Base-by-base conservation (phyloP, 2,329 filamentous ascomycete genomes). In the Westerdykella ornata region DNA sequence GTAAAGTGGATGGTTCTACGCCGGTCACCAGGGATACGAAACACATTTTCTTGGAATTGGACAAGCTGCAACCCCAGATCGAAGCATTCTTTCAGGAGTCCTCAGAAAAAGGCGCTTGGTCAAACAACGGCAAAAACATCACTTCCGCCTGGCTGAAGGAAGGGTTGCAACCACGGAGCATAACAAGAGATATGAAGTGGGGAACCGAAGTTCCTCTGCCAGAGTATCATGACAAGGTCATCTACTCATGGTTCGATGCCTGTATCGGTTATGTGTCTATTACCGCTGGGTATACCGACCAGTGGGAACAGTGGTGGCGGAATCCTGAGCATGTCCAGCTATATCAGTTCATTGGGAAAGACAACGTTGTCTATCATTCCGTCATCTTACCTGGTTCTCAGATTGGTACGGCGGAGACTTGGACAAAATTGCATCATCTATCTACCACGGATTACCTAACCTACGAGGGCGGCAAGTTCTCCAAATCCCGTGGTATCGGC, bases 291-390 rank as follows among this genome's bases (percentile, higher is more conserved):
- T 94, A 94, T 65, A 95, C 88, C 4, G 76, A 81, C 34, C 76
- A 94, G 48, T 96, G 89, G 89, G 82, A 94, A 71, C 77, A 86
- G 60, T 96, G 89, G 89, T 96, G 89, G 89, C 82, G 84, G 60
- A 84, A 94, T 64, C 87, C 88, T 0, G 83, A 94, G 34, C 76
- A 94, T 26, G 88, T 96, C 36, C 78, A 84, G 60, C 77, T 96
- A 11, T 95, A 92, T 67, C 89, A 96, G 34, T 70, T 35, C 14
- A 84, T 94, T 77, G 88, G 88, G 67, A 94, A 94, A 66, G 85
- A 90, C 65, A 89, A 90, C 52, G 85, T 87, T 13, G 81, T 81
- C 5, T 92, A 90, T 73, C 88, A 95, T 70, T 85, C 84, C 34
- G 85, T 95, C 57, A 88, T 94, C 60, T 96, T 94, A 74, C 90